Evolutionary conservation across 768 basidiomycete species (phyloP).

Genomic region (Antrodiella citrinella): DNA sequence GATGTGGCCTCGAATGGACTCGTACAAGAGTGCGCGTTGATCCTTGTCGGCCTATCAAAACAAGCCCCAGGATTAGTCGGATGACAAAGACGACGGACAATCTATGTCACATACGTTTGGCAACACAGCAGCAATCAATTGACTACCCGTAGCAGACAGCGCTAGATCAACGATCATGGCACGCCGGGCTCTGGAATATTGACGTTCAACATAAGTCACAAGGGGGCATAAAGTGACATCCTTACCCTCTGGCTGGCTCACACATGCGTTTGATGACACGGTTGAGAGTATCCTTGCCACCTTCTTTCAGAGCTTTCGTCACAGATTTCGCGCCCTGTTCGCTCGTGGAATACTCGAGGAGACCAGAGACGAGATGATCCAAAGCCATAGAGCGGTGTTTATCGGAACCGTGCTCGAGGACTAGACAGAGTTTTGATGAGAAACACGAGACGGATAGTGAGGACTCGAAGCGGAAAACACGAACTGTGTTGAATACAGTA

Average conservation of each 20-base stretch:
- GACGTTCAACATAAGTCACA: slow-evolving; percentile 12
- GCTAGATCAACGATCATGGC: slow-evolving; percentile 86
- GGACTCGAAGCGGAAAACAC: slow-evolving; percentile 19
- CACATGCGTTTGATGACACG: slow-evolving; percentile 76
- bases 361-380: slow-evolving; percentile 68
- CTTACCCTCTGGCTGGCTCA: slow-evolving; percentile 74
- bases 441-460: not conserved
- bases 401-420: slow-evolving; percentile 77
- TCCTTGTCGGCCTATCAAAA: slow-evolving; percentile 81
- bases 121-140: slow-evolving; percentile 74
- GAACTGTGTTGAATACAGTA: slow-evolving; percentile 82
- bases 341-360: slow-evolving; percentile 72
- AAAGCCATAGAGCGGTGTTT: slow-evolving; percentile 69
- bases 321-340: slow-evolving; percentile 87
- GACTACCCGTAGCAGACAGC: slow-evolving; percentile 76
- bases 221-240: slow-evolving; percentile 5
- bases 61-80: not conserved
- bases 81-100: not conserved
- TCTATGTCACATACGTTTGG: slow-evolving; percentile 46
- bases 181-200: slow-evolving; percentile 46
- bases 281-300: slow-evolving; percentile 68
- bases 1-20: slow-evolving; percentile 81
- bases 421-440: slow-evolving; percentile 26
- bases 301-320: slow-evolving; percentile 81
- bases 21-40: slow-evolving; percentile 73